Conservation (phyloP, 2,329 filamentous ascomycete species). For the Monilinia fructicola region DNA sequence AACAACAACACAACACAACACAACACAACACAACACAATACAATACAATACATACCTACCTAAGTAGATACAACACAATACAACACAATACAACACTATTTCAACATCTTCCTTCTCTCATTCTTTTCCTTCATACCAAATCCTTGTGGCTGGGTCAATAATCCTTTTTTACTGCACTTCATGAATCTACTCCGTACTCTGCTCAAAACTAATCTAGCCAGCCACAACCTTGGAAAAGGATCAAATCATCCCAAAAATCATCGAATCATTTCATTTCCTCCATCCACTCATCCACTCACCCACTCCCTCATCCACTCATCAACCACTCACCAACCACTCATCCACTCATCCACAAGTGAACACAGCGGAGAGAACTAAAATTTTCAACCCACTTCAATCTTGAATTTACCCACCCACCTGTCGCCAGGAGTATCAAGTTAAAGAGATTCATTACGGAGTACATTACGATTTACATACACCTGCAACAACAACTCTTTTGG, state of each 20-base stretch:
- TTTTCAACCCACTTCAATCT: constrained; percentile 22
- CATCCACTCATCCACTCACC: not conserved
- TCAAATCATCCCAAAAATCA: not conserved
- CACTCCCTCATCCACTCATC: not conserved
- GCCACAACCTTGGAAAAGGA: constrained; percentile 1
- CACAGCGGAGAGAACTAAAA: constrained; percentile 23
- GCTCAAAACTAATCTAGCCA: not conserved
- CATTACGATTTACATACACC: not conserved
- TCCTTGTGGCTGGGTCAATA: constrained; percentile 14
- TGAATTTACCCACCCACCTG: constrained; percentile 2
- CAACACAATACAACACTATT: no score
- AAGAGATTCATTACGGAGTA: constrained; percentile 4
- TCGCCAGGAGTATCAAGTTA: constrained; percentile 14
- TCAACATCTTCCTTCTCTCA: no score
- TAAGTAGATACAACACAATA: no score
- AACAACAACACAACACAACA: no score
- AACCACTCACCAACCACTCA: not conserved
- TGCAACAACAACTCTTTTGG: constrained; percentile 5
- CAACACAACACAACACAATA: no score
- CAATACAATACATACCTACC: no score
- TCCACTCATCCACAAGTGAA: constrained; percentile 2
- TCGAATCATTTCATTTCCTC: not conserved
- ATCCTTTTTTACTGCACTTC: no score
- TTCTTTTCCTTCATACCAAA: not conserved
- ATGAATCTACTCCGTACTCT: not conserved